Base-by-base conservation (phyloP, 371 early-diverging fungal genomes). In the Circinella umbellata region DNA sequence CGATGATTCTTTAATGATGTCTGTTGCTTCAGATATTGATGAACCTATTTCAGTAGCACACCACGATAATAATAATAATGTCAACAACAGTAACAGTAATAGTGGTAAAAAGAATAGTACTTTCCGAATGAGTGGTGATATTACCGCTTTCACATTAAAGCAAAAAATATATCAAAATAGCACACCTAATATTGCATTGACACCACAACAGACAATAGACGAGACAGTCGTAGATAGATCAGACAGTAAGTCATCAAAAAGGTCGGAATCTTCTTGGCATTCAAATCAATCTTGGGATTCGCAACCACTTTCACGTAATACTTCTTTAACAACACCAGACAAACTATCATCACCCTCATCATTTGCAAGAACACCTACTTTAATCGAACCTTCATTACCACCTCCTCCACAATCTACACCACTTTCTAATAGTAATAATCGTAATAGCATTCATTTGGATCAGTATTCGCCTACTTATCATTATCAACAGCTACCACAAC, bases 261-360 rank as follows among this genome's bases (percentile, higher is more conserved):
- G 67, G 17, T 81, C 82, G 15, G 59, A 61, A 14, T 72, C 68
- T 15, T 83, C 84, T n/a, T 76, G 67, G 53, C 69, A 60, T 18
- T 80, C 80, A 15, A 74, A 62, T 51, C 75, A 67, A 9, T 76
- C 79, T 15, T 70, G 67, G 60, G 75, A 73, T 39, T 66, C 73
- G 27, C 69, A 66, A 11, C 46, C 62, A 20, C 62, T 78, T 38
- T 72, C 78, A 10, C 70, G 80, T 51, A 76, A 77, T 57, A 70
- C 70, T 17, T 70, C 61, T 1, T 38, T 61, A 7, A 48, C 62
- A 7, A 70, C 63, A 15, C 55, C 53, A 15, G 61, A 53, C n/a
- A 64, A 64, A 36, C 18, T 59, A 48, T 55, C 60, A 13, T 61
- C 61, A 9, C 34, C 62, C 1, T 61, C 46, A n/a, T 61, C 39